These are phyloP conservation scores for Mycena epipterygia DNA, from an alignment of 768 basidiomycete genomes.

Conservation along the genomic window DNA sequence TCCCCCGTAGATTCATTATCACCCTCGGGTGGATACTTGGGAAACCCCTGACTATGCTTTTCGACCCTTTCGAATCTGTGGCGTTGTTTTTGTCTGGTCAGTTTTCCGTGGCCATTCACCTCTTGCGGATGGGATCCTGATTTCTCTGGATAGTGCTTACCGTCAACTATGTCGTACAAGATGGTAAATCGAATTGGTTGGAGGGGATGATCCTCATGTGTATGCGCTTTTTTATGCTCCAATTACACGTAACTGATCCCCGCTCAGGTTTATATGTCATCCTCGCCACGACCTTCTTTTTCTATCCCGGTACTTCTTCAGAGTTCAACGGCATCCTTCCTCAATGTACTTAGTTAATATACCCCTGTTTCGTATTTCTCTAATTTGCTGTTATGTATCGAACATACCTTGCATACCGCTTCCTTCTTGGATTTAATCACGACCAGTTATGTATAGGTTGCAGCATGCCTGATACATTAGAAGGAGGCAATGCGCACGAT, in stretches of 20 bases:
- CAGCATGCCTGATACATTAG: background rate
- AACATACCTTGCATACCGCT: background rate
- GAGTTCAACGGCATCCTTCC: background rate
- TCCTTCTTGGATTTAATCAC: background rate
- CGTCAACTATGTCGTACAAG: conserved; percentile 85
- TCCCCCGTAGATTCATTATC: conserved; percentile 71
- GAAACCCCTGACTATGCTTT: conserved; percentile 84
- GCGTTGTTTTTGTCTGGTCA: conserved; percentile 57
- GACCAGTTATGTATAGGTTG: background rate
- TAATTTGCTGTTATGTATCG: background rate
- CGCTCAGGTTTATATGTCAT: conserved; percentile 75
- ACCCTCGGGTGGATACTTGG: conserved; percentile 85
- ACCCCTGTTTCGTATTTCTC: background rate
- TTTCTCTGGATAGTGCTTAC: conserved; percentile 67
- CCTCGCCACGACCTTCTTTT: conserved; percentile 79
- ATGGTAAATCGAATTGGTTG: conserved; percentile 88
- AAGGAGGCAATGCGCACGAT: background rate
- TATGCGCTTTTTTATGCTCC: conserved; percentile 47
- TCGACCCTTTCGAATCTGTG: conserved; percentile 91
- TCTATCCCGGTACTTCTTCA: conserved; percentile 55
- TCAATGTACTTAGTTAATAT: conserved; percentile 8
- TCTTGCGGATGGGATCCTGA: conserved; percentile 37
- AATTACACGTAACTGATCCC: background rate
- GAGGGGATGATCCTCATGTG: conserved; percentile 82
- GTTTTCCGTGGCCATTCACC: conserved; percentile 13